Base-by-base conservation (phyloP, 805 yeast species). In the Candida pseudofarinosa region DNA sequence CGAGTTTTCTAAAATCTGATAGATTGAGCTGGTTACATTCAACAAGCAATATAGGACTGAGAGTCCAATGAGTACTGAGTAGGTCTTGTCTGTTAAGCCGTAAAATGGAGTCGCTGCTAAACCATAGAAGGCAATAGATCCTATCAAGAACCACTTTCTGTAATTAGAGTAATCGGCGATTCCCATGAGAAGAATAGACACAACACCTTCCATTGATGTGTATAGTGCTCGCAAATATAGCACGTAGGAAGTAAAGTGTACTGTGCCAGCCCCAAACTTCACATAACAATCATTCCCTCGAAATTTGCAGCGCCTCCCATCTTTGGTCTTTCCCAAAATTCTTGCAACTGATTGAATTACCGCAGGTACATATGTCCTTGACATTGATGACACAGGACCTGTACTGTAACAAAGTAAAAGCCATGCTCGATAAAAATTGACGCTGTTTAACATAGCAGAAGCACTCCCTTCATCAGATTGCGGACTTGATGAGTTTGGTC, bases 331-430 rank as follows among this genome's bases (percentile, higher is more conserved):
- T 2, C 74, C 74, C 13, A 68, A 48, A 0, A 50, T 42, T 10
- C 56, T 40, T 2, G 71, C 69, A 19, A 60, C 54, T 0, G 73
- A 63, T 50, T 69, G 73, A 20, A 69, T 58, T 0, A 58, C 60
- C 0, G 72, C 73, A 5, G 73, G 71, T 15, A 69, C 65, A 44
- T 69, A 69, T 1, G 71, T 59, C 41, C 69, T 54, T 3, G 64
- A 43, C 73, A 69, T 66, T 5, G 73, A 62, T 1, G 73, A 60
- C 0, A 66, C 71, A 1, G 74, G 74, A 1, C 75, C 75, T 1
- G 73, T 68, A 3, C 68, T 51, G 46, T 60, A 69, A 44, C 73
- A 67, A 4, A 69, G 44, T 4, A 66, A 50, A 2, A 69, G 50
- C 75, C 75, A 69, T 12, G 67, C 48, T 17, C 60, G 41, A 40